A percentile compares a stretch with the other conserved stretches of the same genome.
phyloP scores from a whole-genome alignment of 106 monocot species.

The Acanthochlamys bracteata region DNA sequence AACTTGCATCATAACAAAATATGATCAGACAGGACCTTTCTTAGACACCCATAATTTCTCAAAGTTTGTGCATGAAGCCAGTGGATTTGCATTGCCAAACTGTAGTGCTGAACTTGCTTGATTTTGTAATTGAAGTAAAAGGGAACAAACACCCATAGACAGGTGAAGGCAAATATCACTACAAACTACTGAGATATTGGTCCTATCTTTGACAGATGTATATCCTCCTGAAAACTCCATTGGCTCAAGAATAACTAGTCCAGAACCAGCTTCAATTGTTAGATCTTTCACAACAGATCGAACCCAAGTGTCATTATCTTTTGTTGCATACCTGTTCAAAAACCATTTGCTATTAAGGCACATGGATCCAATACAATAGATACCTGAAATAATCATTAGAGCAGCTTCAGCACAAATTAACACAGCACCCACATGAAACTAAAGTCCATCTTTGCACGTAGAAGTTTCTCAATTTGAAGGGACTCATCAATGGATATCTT shows the following conservation, averaged over 20 bases:
- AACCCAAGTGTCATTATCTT: constrained; percentile 78
- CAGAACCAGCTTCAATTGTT: constrained; percentile 87
- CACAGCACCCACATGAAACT: constrained; percentile 64
- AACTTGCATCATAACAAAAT: too few relatives aligned
- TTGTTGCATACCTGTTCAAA: constrained; percentile 71
- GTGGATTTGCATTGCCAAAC: constrained; percentile 59
- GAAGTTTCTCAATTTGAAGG: constrained; percentile 72
- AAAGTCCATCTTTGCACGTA: constrained; percentile 86
- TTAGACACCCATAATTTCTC: constrained; percentile 70
- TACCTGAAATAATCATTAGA: neutral
- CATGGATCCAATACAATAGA: neutral
- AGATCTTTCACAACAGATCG: constrained; percentile 78
- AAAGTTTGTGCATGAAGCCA: constrained; percentile 79
- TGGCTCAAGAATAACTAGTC: constrained; percentile 85
- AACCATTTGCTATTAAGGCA: constrained; percentile 42
- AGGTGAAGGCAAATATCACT: constrained; percentile 78
- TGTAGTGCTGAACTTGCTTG: constrained; percentile 74
- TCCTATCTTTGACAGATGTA: constrained; percentile 86
- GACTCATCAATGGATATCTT: constrained; percentile 67
- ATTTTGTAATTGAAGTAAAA: constrained; percentile 75
- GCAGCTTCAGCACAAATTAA: neutral
- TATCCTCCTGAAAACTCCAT: constrained; percentile 85
- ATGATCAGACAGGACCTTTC: constrained; percentile 41
- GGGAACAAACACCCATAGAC: constrained; percentile 73
- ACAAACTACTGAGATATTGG: constrained; percentile 62